Evolutionary conservation across 768 basidiomycete species (phyloP), one percentile per base, ranked within the genome.

Genomic region (Steccherinum ochraceum): DNA sequence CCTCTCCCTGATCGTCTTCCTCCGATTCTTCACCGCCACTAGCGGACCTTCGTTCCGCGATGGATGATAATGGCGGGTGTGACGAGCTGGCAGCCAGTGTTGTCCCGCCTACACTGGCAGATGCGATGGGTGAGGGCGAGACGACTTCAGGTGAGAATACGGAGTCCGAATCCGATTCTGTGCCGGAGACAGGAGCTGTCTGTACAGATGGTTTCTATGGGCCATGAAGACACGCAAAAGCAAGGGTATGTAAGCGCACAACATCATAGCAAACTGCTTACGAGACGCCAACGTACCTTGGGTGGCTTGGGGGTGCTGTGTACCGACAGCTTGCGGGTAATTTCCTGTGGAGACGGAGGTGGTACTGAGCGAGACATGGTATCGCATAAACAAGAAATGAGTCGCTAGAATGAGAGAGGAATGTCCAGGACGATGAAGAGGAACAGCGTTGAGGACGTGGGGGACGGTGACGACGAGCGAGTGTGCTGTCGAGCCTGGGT

Each of bases 121-220:
- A 59, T 45, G 74, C 65, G 12, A 63, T 61, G 25, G 66, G 53
- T 20, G 76, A 63, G 3, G 72, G 65, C 45, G 70, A 61, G 30
- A 75, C 58, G 56, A 50, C 55, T 13, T 85, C 86, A 26, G 83
- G 78, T 0, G 76, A 69, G 54, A 81, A 59, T 50, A 80, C 72
- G 4, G 87, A 86, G 68, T 92, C 89, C 39, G 88, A 90, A 66
- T 91, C 89, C n/a, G 86, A 89, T 66, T 92, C 89, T 51, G 83
- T 87, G 27, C 86, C 85, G 50, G 88, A 88, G 12, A 84, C 72
- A 18, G 65, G 61, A 54, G 66, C 57, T 50, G 61, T 51, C 50
- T 67, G 26, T 60, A 57, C 50, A 50, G 60, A 12, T 50, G 65
- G 62, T 55, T 66, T 54, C 66, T 69, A 63, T 56, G 56, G 50